Conservation (phyloP, 768 basidiomycete genomes). For the Lentinula detonsa region DNA sequence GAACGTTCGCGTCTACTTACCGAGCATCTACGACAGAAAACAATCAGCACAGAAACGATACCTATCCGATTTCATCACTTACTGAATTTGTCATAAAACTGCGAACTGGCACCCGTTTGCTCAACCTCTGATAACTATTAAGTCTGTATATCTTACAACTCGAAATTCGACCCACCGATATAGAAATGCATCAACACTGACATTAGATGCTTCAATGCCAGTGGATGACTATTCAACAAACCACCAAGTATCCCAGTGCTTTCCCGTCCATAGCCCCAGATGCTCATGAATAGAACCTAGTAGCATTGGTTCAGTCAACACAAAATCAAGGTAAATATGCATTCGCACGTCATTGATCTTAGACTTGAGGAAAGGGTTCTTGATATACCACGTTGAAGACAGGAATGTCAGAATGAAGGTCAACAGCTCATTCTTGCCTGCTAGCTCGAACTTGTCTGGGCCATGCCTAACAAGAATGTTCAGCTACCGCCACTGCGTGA, state of each 20-base stretch:
- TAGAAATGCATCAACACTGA: slow-evolving; percentile 91
- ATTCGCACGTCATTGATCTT: slow-evolving; percentile 84
- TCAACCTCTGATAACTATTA: slow-evolving; percentile 71
- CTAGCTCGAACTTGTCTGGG: slow-evolving; percentile 76
- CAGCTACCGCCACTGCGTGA: background rate
- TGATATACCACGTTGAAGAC: slow-evolving; percentile 94
- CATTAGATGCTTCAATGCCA: slow-evolving; percentile 87
- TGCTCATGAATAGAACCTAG: slow-evolving; percentile 71
- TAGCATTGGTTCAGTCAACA: slow-evolving; percentile 1
- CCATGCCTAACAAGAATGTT: slow-evolving; percentile 22
- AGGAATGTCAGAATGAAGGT: slow-evolving; percentile 89
- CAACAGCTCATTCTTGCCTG: slow-evolving; percentile 83
- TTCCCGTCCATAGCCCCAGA: slow-evolving; percentile 61
- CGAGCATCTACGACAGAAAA: slow-evolving; percentile 40
- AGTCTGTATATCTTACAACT: background rate
- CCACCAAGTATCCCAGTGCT: slow-evolving; percentile 72
- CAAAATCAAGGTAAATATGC: background rate
- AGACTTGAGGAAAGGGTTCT: slow-evolving; percentile 95
- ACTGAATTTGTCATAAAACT: slow-evolving; percentile 99
- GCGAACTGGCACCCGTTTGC: slow-evolving; percentile 93
- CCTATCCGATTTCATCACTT: slow-evolving; percentile 23
- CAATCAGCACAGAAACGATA: slow-evolving; percentile 5
- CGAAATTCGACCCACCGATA: slow-evolving; percentile 54
- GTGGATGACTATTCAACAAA: slow-evolving; percentile 74
- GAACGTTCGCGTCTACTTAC: slow-evolving; percentile 19